Evolutionary conservation across 2,329 filamentous ascomycete species (phyloP).

Genomic region (Lasiodiplodia theobromae): DNA sequence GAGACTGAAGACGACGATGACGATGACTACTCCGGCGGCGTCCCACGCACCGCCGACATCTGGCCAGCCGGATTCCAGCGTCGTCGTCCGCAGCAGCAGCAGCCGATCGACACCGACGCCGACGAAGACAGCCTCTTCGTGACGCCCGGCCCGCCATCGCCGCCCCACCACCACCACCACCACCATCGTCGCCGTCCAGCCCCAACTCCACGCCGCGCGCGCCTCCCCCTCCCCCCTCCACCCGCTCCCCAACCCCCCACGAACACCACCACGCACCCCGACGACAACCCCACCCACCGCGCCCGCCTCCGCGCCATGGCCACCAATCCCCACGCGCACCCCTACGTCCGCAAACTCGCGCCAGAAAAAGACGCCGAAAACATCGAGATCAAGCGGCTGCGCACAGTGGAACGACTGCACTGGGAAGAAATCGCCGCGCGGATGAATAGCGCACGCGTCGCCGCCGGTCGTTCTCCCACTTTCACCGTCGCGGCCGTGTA

Average conservation of each 20-base stretch:
- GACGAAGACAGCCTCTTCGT: not conserved
- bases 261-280: not conserved
- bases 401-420: constrained; percentile 32
- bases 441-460: constrained; percentile 4
- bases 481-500: constrained; percentile 46
- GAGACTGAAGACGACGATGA: not conserved
- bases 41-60: not conserved
- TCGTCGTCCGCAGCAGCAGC: not conserved
- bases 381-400: constrained; percentile 42
- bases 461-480: constrained; percentile 13
- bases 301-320: not conserved
- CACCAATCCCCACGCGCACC: not conserved
- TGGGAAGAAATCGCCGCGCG: constrained; percentile 31
- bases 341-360: constrained; percentile 1
- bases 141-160: not conserved
- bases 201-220: not conserved
- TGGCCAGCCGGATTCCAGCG: not conserved
- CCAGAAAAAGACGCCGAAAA: constrained; percentile 42
- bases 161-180: not conserved
- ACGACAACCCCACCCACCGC: not conserved
- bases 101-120: not conserved
- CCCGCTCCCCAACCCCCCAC: no score
- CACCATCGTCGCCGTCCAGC: not conserved
- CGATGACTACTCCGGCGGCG: not conserved
- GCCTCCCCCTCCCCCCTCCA: not conserved